Evolutionary conservation across 1,139 yeast genomes (phyloP), one percentile per base, ranked within the genome.

Genomic region (Pichia sp.): DNA sequence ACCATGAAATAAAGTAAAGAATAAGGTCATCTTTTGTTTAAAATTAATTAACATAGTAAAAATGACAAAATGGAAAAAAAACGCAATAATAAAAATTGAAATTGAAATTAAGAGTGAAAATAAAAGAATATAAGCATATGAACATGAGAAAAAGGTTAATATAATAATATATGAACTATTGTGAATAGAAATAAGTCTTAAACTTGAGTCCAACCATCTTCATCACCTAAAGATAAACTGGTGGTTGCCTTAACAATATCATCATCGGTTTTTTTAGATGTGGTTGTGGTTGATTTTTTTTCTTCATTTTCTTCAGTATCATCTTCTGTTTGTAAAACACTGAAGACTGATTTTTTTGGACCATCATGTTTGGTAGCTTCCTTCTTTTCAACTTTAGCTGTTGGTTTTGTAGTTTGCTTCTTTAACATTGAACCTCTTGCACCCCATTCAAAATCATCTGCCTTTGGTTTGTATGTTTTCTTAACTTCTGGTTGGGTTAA

Each of bases 321-420:
- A 38, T 79, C 87, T 49, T 84, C 91, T 53, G 75, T 73, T 50
- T 80, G 75, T 68, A 89, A 76, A 42, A 87, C 88, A 57, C 83
- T 79, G 66, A 76, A 89, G 30, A 77, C 70, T 19, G 89, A 81
- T 67, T 79, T 61, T 52, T 64, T 63, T 49, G 67, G 64, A 16
- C 60, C 65, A 49, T 60, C 63, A 56, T 36, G 16, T 19, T 36
- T 57, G 52, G 43, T 46, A 51, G 36, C 54, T 50, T 56, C 63
- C 56, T 50, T 60, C 62, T 48, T 61, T 44, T 45, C 48, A n/a
- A 33, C 18, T 27, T 48, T 45, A 28, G 49, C 11, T 22, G 43
- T 57, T 8, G 41, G 79, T 84, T 65, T 72, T 66, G 36, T 5
- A 5, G 31, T 30, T 39, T 46, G 42, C 27, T 38, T 46, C 33